Percentiles rank a stretch among this genome's conserved stretches.
Evolutionary conservation across 2,329 filamentous ascomycete genomes (phyloP).

Genomic region (Diaporthe vaccinii): DNA sequence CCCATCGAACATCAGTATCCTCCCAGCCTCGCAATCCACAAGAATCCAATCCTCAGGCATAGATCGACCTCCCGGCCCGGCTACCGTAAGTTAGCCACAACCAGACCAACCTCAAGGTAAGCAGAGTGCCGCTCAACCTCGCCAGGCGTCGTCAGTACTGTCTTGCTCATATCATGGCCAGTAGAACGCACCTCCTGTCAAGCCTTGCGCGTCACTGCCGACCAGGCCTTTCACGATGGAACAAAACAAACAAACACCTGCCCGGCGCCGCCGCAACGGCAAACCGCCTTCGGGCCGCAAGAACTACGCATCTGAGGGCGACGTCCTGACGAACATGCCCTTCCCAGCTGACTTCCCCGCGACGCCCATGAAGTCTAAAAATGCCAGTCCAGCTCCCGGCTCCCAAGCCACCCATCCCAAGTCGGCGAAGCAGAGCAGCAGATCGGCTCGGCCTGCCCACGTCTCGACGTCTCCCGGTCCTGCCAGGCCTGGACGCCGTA

Average conservation of each 20-base stretch:
- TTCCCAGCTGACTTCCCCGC: slow-evolving; percentile 54
- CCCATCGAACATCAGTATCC: slow-evolving; percentile 39
- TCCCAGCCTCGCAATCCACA: slow-evolving; percentile 30
- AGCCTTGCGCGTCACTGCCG: slow-evolving; percentile 1
- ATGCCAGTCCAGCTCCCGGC: slow-evolving; percentile 53
- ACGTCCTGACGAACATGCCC: slow-evolving; percentile 55
- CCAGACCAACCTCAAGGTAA: slow-evolving; percentile 29
- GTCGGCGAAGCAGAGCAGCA: slow-evolving; percentile 48
- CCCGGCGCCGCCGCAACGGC: slow-evolving; percentile 56
- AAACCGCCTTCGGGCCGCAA: slow-evolving; percentile 59
- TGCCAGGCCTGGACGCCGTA: slow-evolving; percentile 57
- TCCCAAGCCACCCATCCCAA: slow-evolving; percentile 50
- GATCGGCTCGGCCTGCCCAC: slow-evolving; percentile 50
- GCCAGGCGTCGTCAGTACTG: background rate
- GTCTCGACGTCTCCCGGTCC: slow-evolving; percentile 57
- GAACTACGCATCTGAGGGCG: slow-evolving; percentile 72
- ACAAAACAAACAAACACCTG: slow-evolving; percentile 54
- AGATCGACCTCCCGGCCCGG: slow-evolving; percentile 38
- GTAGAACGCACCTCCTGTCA: slow-evolving; percentile 14
- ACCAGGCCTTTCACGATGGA: slow-evolving; percentile 49
- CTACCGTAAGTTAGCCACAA: slow-evolving; percentile 34
- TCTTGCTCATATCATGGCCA: slow-evolving; percentile 15
- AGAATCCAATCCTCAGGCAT: slow-evolving; percentile 28
- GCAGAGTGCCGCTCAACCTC: background rate
- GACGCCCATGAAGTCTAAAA: slow-evolving; percentile 61